Conservation (phyloP, 768 basidiomycete species). For the Hypsizygus marmoreus region DNA sequence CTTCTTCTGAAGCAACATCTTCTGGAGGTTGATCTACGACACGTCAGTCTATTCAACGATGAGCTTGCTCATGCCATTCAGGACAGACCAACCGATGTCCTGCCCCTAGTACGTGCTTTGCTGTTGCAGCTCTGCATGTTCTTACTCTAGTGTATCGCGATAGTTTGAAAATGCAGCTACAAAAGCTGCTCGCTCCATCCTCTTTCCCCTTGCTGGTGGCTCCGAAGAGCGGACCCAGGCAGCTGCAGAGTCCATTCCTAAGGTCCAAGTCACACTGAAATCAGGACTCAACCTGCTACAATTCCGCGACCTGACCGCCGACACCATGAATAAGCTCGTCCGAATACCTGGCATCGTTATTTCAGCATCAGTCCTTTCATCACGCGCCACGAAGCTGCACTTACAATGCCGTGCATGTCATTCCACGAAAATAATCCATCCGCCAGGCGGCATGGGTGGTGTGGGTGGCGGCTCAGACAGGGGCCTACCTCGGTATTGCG, state of each 20-base stretch:
- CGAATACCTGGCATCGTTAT: constrained; percentile 98
- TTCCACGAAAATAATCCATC: constrained; percentile 75
- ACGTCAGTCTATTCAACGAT: constrained; percentile 85
- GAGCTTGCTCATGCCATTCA: constrained; percentile 91
- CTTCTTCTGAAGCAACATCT: constrained; percentile 85
- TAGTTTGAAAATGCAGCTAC: constrained; percentile 94
- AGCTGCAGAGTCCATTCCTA: constrained; percentile 48
- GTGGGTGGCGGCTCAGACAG: constrained; percentile 84
- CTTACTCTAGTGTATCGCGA: background rate
- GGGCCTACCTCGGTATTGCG: constrained; percentile 86
- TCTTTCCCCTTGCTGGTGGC: constrained; percentile 74
- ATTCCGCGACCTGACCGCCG: constrained; percentile 91
- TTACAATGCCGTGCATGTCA: constrained; percentile 93
- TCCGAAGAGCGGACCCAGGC: constrained; percentile 44
- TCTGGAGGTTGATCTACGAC: constrained; percentile 83
- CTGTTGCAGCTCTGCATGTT: background rate
- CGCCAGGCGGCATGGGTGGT: constrained; percentile 78
- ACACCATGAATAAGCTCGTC: constrained; percentile 94
- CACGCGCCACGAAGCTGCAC: constrained; percentile 89
- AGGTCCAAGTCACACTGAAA: constrained; percentile 83
- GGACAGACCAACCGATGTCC: constrained; percentile 83
- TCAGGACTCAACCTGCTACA: constrained; percentile 93
- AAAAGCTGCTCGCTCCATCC: constrained; percentile 77
- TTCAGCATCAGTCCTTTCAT: constrained; percentile 90
- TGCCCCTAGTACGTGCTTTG: constrained; percentile 69